Evolutionary conservation across 202 grass and related monocot genomes (phyloP), one percentile per base, ranked within the genome.

Genomic region (Panicum hallii): DNA sequence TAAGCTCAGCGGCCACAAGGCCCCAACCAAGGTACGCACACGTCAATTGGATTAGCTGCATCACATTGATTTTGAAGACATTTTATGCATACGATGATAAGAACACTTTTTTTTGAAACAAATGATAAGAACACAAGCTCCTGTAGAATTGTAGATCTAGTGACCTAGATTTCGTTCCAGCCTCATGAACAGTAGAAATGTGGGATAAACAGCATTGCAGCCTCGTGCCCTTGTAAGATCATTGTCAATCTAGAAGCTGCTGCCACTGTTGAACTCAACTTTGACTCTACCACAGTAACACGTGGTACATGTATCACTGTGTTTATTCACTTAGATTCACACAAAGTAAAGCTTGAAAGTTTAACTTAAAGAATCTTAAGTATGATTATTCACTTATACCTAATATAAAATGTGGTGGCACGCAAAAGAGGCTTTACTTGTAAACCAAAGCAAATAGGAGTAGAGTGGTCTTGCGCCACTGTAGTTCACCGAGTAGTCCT

Each of bases 1-100:
- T 6, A 93, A 87, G 81, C 81, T 94, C 49, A 81, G 89, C 38
- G 97, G 97, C 72, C 93, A 99, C 86, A 99, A 99, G 84, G 89
- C 93, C 41, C 97, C 97, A 41, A 99, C 97, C 82, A 99, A 99
- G 97, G 95, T 95, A 84, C 17, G 4, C 19, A 30, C 12, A 62
- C 19, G 10, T 32, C 1, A 5, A 16, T 22, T 41, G 0, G 26
- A 14, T 32, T 40, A 52, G 6, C 12, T 36, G 26, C 43, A 43
- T 63, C 63, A 68, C 62, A 11, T 54, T 47, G 16, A 43, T 30
- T 79, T 43, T 9, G 15, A 30, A 13, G 6, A 22, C 52, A 41
- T 41, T 63, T 80, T 48, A 32, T 34, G 4, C 15, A 28, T 50
- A 5, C 0, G 36, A 38, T 38, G 36, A 38, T 4, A 38, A 61